Conservation (phyloP, 148 eudicot species). For the Rhododendron molle region DNA sequence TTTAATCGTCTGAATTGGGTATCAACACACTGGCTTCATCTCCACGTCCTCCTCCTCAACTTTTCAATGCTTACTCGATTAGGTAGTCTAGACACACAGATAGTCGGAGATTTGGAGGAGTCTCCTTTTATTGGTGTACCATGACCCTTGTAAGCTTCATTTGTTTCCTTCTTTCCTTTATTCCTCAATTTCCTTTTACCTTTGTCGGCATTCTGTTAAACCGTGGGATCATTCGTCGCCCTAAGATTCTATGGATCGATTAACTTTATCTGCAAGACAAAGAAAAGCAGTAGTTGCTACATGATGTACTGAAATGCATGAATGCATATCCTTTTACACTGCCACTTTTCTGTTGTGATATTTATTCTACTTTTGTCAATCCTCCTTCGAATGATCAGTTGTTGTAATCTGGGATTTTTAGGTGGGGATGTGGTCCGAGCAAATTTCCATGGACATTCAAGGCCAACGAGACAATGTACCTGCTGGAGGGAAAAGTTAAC, state of each 20-base stretch:
- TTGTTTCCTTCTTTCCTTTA: background rate
- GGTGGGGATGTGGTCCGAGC: background rate
- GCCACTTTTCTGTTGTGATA: background rate
- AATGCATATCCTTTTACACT: background rate
- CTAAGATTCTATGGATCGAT: background rate
- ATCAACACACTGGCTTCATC: background rate
- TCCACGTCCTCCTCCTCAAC: background rate
- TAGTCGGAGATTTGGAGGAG: background rate
- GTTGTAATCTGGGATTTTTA: background rate
- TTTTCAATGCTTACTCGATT: background rate
- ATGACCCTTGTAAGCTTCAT: background rate
- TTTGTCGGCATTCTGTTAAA: background rate
- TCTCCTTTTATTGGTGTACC: background rate
- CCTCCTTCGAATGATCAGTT: background rate
- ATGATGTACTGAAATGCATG: background rate
- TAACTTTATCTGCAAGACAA: background rate
- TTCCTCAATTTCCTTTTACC: background rate
- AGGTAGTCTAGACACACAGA: background rate
- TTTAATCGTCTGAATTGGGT: background rate
- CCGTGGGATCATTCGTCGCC: background rate
- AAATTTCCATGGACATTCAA: background rate
- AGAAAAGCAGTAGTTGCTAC: background rate
- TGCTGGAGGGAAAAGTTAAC: background rate
- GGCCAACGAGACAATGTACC: background rate
- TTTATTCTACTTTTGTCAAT: background rate